Percentiles rank a stretch among this genome's conserved stretches.
These are phyloP conservation scores for Sporothrix globosa DNA, from an alignment of 2,329 filamentous ascomycete species.

Conservation along the genomic window DNA sequence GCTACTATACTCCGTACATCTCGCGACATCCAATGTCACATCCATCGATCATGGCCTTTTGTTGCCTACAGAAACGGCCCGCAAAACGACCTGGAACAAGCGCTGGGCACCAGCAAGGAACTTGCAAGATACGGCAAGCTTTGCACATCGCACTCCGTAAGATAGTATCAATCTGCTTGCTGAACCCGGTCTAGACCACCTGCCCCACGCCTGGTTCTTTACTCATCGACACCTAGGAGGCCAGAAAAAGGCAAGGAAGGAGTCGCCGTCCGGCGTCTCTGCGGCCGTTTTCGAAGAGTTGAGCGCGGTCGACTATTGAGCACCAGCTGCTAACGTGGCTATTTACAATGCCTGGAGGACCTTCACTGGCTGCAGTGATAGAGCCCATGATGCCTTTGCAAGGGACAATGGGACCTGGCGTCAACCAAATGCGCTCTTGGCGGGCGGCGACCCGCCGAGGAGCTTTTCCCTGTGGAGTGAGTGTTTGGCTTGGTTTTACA, in stretches of 20 bases:
- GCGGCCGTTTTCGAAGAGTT: conserved; percentile 24
- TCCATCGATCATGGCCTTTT: not conserved
- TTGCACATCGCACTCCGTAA: too few relatives aligned
- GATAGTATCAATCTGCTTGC: not conserved
- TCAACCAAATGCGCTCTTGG: not conserved
- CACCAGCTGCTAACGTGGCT: not conserved
- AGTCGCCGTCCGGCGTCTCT: conserved; percentile 29
- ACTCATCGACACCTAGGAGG: not conserved
- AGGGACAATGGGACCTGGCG: not conserved
- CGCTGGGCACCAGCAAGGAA: not conserved
- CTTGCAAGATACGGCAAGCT: not conserved
- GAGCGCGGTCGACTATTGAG: not conserved
- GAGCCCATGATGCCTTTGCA: not conserved
- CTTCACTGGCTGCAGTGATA: not conserved
- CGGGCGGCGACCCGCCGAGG: not conserved
- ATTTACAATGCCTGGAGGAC: not conserved
- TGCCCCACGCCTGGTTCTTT: not conserved
- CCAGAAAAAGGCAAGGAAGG: not conserved
- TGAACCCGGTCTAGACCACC: not conserved
- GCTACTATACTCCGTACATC: not conserved
- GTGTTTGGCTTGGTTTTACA: not conserved
- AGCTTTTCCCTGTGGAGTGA: not conserved
- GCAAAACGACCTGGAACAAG: not conserved
- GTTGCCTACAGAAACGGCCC: conserved; percentile 4
- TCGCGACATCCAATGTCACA: not conserved